These are phyloP conservation scores for Sporisorium sorghi DNA, from an alignment of 1,284 basidiomycete genomes.

Conservation along the genomic window DNA sequence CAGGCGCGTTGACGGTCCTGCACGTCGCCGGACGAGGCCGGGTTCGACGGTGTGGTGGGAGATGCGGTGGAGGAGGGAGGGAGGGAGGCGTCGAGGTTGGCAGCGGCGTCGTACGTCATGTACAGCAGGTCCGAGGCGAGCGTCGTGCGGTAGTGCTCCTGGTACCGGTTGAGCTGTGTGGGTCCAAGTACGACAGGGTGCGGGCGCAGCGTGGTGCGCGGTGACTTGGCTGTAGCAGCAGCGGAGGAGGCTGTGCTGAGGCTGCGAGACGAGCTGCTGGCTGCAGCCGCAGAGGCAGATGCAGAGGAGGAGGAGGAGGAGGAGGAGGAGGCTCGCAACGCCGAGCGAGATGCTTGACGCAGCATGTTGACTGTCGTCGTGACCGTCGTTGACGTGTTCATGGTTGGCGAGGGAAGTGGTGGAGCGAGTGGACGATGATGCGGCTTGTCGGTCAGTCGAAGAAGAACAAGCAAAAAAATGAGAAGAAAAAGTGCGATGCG, in stretches of 20 bases:
- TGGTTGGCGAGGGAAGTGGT: not conserved
- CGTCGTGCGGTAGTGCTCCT: slow-evolving; percentile 85
- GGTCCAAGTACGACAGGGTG: slow-evolving; percentile 70
- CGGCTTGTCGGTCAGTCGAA: not conserved
- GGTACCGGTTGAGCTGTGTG: slow-evolving; percentile 80
- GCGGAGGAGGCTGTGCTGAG: slow-evolving; percentile 10
- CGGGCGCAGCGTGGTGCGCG: slow-evolving; percentile 54
- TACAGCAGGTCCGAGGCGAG: slow-evolving; percentile 91
- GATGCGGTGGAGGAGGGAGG: slow-evolving; percentile 22
- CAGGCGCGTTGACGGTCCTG: slow-evolving; percentile 74
- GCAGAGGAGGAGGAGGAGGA: not conserved
- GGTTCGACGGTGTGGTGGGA: slow-evolving; percentile 9
- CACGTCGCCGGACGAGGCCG: slow-evolving; percentile 14
- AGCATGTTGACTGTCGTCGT: slow-evolving; percentile 41
- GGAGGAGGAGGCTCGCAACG: slow-evolving; percentile 4
- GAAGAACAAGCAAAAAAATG: not conserved
- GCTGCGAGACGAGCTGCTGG: slow-evolving; percentile 21
- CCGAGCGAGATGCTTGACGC: slow-evolving; percentile 22
- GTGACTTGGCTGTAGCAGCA: slow-evolving; percentile 11
- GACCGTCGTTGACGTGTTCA: slow-evolving; percentile 36
- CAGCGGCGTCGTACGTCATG: slow-evolving; percentile 80
- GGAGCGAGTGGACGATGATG: not conserved
- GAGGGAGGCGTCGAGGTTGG: slow-evolving; percentile 24
- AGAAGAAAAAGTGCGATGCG: not conserved
- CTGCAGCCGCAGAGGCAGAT: not conserved